Base-by-base conservation (phyloP, 2,329 filamentous ascomycete genomes). In the Fusarium verticillioides region DNA sequence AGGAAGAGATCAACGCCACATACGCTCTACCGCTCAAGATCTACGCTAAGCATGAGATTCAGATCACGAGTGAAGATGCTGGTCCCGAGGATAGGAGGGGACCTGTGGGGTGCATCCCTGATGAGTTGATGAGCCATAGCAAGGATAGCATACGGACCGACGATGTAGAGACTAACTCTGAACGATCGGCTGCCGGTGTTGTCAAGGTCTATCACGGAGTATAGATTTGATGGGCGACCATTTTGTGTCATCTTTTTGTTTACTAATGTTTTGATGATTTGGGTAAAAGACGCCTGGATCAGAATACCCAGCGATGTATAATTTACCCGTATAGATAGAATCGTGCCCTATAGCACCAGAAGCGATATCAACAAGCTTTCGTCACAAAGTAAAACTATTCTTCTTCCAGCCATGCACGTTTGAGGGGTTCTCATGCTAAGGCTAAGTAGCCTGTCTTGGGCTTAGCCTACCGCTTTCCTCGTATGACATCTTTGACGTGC, bases 11-110 rank as follows among this genome's bases (percentile, higher is more conserved):
- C 70, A 82, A 82, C 66, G 62, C 72, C 34, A 75, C 72, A 4
- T 79, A 77, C 58, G 72, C 72, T 9, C 72, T 82, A 42, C 81
- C 82, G n/a, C 73, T 83, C 16, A 79, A 79, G 75, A 83, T 83
- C 40, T 83, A 82, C 63, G 80, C 78, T 49, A 78, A 79, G 40
- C 79, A 80, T 67, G 81, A 83, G 53, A 74, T 83, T 13, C 75
- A 78, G 49, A 73, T 83, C 16, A 75, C 65, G 30, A 69, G 63
- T 19, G 76, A 78, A 53, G 75, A 76, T 5, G 76, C 76, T n/a
- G 66, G 66, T 2, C 70, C 71, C 7, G 71, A 74, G 9, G 68
- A 77, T 23, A 63, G 76, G 19, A 69, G 76, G 15, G 63, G 62
- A 12, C 76, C 76, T 5, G 62, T 75, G 13, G 76, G 76, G 7